Percentiles rank a stretch among this genome's conserved stretches.
Evolutionary conservation across 331 rosid genomes (phyloP).

Genomic region (Malus hybrid): DNA sequence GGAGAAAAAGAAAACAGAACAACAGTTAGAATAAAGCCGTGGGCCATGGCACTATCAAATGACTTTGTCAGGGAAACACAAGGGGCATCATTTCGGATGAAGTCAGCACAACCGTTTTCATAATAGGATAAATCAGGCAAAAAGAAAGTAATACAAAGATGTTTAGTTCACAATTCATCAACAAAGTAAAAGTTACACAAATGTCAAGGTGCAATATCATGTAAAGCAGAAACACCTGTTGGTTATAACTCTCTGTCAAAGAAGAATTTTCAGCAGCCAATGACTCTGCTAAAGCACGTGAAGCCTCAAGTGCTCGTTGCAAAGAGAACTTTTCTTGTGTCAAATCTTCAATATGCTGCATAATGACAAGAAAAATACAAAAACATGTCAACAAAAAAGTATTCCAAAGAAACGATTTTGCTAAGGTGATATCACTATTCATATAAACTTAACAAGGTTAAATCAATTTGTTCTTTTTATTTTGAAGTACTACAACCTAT

Average conservation of each 20-base stretch:
- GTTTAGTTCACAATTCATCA: neutral
- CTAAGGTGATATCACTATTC: neutral
- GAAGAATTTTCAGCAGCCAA: conserved; percentile 96
- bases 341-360: conserved; percentile 96
- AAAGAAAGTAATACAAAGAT: neutral
- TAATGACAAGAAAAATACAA: neutral
- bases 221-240: conserved; percentile 59
- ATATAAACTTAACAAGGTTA: neutral
- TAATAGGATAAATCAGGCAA: neutral
- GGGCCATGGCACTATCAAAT: neutral
- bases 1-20: conserved; percentile 18
- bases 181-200: neutral
- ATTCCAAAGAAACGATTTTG: neutral
- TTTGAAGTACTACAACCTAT: neutral
- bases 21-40: neutral
- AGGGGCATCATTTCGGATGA: neutral
- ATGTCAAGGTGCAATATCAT: neutral
- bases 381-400: neutral
- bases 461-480: neutral
- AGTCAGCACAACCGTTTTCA: neutral
- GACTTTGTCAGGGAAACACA: neutral
- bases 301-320: conserved; percentile 85
- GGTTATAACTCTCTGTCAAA: conserved; percentile 77
- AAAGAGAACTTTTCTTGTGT: conserved; percentile 90
- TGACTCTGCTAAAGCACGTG: conserved; percentile 73